Percentiles rank a stretch among this genome's conserved stretches.
Evolutionary conservation across 225 moss, liverwort and hornwort species (phyloP).

Genomic region (Physcomitrium patens): DNA sequence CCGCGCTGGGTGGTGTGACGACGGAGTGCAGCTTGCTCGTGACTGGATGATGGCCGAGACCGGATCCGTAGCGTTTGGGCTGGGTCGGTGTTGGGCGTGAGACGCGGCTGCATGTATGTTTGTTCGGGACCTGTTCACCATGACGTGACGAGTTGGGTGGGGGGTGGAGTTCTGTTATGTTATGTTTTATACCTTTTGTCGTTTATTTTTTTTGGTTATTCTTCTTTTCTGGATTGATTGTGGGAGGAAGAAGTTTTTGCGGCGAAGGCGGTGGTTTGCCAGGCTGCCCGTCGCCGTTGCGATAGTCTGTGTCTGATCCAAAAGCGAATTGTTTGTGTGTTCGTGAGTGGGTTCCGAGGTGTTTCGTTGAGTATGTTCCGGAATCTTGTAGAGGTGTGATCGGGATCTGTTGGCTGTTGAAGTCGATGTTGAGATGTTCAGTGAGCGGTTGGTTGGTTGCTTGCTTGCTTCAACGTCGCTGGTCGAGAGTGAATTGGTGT

Average conservation of each 20-base stretch:
- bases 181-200: too few species aligned
- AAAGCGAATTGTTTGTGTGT: not conserved
- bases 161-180: not conserved
- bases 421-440: not conserved
- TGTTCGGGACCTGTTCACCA: too few species aligned
- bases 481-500: not conserved
- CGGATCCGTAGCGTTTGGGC: conserved; percentile 4
- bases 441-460: not conserved
- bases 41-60: not conserved
- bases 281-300: too few species aligned
- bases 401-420: not conserved
- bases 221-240: too few species aligned
- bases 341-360: not conserved
- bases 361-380: not conserved
- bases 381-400: not conserved
- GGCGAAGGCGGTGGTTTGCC: not conserved
- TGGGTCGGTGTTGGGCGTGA: not conserved
- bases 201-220: too few species aligned
- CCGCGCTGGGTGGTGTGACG: too few species aligned
- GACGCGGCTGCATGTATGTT: not conserved
- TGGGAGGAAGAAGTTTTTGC: not conserved
- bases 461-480: not conserved
- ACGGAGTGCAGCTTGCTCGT: not conserved
- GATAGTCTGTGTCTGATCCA: not conserved
- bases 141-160: not conserved